These are phyloP conservation scores for Penicillium brasilianum DNA, from an alignment of 2,329 filamentous ascomycete species.

Conservation along the genomic window DNA sequence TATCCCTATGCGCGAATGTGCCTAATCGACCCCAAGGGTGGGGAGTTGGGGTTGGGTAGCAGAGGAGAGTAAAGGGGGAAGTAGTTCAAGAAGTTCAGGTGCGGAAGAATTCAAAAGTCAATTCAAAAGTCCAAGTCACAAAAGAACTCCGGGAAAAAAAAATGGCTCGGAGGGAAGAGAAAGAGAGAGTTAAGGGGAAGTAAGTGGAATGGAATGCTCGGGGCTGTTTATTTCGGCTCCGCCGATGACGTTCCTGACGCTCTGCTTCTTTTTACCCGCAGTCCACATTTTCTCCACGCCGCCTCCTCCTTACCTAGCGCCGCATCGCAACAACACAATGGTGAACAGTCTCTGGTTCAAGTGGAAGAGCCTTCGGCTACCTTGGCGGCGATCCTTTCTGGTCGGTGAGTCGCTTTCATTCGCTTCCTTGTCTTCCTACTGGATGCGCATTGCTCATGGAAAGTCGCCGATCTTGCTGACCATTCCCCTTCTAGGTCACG, in stretches of 20 bases:
- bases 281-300: slow-evolving; percentile 18
- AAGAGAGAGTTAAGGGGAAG: slow-evolving; percentile 12
- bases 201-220: slow-evolving; percentile 28
- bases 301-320: slow-evolving; percentile 15
- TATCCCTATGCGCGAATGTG: slow-evolving; percentile 30
- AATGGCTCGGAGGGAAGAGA: not conserved
- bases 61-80: slow-evolving; percentile 5
- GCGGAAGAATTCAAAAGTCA: not conserved
- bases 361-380: slow-evolving; percentile 67
- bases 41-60: slow-evolving; percentile 26
- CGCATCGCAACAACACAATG: slow-evolving; percentile 37
- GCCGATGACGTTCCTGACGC: slow-evolving; percentile 36
- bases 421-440: not conserved
- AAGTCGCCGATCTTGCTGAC: slow-evolving; percentile 16
- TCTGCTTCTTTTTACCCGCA: slow-evolving; percentile 14
- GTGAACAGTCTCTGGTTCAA: slow-evolving; percentile 61
- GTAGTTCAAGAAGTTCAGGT: slow-evolving; percentile 1
- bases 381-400: slow-evolving; percentile 66
- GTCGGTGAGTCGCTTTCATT: slow-evolving; percentile 51
- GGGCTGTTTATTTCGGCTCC: slow-evolving; percentile 28
- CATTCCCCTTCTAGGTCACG: slow-evolving; percentile 54
- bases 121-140: not conserved
- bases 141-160: not conserved
- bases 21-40: slow-evolving; percentile 28
- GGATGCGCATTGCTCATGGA: not conserved